phyloP scores from a whole-genome alignment of 73 alveolate species.

The Tetrahymena borealis region DNA sequence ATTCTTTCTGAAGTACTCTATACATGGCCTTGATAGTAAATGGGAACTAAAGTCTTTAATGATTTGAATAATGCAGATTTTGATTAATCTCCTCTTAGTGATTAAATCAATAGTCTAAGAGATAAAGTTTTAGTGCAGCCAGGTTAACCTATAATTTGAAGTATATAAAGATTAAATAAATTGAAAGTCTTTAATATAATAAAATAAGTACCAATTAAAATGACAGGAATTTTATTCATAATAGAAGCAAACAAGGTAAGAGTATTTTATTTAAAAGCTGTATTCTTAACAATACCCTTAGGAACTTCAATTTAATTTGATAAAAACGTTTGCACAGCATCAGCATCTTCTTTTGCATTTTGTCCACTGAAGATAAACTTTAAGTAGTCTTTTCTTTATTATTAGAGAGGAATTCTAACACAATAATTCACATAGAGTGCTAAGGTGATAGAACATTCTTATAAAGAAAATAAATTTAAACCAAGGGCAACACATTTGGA shows the following conservation, averaged over 20 bases:
- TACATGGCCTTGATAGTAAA: constrained; percentile 63
- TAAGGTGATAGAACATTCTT: neutral
- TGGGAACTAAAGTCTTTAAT: constrained; percentile 38
- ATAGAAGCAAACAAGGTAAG: constrained; percentile 57
- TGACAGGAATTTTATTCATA: constrained; percentile 55
- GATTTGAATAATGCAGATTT: constrained; percentile 23
- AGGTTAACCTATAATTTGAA: too few relatives aligned
- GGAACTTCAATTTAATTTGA: constrained; percentile 40
- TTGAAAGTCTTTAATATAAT: too few relatives aligned
- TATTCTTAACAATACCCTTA: constrained; percentile 54
- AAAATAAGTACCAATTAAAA: constrained; percentile 61
- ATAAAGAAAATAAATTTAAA: neutral
- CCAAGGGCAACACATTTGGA: constrained; percentile 4
- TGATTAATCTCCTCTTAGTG: constrained; percentile 60
- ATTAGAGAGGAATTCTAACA: neutral
- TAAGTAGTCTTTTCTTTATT: neutral
- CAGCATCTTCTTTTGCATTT: constrained; percentile 11
- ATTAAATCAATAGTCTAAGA: constrained; percentile 41
- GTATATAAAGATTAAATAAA: too few relatives aligned
- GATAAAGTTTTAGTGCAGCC: constrained; percentile 73
- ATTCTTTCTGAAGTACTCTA: constrained; percentile 64
- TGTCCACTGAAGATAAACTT: neutral
- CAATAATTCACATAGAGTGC: constrained; percentile 5
- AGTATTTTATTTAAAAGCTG: constrained; percentile 51
- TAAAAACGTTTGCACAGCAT: constrained; percentile 29